Evolutionary conservation across 2,329 filamentous ascomycete species (phyloP).

Genomic region (Falciphora oryzae): DNA sequence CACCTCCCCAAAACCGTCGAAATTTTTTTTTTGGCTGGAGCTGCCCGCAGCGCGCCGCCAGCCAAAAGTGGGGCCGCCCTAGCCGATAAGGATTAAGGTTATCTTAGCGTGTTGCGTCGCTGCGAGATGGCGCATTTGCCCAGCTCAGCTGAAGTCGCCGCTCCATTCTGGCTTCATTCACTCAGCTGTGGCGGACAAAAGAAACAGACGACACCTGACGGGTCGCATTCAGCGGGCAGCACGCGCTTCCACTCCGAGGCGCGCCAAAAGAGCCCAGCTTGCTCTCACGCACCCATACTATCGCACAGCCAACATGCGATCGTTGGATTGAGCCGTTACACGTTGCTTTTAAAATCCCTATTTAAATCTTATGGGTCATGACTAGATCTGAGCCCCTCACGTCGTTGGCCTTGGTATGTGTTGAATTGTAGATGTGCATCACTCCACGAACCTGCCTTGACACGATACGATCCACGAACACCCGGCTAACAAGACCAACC

Average conservation of each 20-base stretch:
- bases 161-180: background rate
- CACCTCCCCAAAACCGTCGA: background rate
- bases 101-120: constrained; percentile 27
- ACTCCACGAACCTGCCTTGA: background rate
- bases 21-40: constrained; percentile 18
- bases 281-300: too few species aligned
- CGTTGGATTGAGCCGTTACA: background rate
- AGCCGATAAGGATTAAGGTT: constrained; percentile 27
- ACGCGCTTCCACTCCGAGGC: background rate
- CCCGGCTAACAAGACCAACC: constrained; percentile 6
- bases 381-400: constrained; percentile 41
- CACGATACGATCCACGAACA: background rate
- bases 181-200: background rate
- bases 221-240: background rate
- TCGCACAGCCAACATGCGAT: background rate
- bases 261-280: background rate
- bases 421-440: background rate
- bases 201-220: background rate
- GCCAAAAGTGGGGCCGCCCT: constrained; percentile 9
- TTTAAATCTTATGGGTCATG: constrained; percentile 4
- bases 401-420: constrained; percentile 48
- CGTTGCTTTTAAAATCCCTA: background rate
- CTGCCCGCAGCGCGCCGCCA: constrained; percentile 5
- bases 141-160: background rate
- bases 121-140: background rate